Evolutionary conservation across 805 yeast species (phyloP).

Genomic region (Danielozyma ontarioensis): DNA sequence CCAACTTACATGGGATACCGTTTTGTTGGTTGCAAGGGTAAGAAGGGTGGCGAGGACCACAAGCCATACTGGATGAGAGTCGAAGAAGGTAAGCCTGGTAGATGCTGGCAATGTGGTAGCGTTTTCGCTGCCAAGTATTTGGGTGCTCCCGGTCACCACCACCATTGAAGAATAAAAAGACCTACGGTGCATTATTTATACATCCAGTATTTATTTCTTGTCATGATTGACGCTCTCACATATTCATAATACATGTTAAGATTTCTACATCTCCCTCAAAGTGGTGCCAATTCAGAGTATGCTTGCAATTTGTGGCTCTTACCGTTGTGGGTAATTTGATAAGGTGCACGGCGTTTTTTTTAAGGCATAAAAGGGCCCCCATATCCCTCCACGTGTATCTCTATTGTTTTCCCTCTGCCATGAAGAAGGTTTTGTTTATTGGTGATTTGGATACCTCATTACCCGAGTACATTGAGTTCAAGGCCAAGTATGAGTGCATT

Average conservation of each 20-base stretch:
- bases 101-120: slow-evolving; percentile 99
- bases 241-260: neutral
- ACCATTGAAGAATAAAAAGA: slow-evolving; percentile 35
- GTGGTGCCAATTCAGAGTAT: too few species aligned
- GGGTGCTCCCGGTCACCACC: slow-evolving; percentile 71
- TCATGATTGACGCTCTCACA: neutral
- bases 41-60: slow-evolving; percentile 84
- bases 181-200: neutral
- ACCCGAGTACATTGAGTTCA: slow-evolving; percentile 43
- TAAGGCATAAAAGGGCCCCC: too few species aligned
- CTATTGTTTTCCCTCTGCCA: too few species aligned
- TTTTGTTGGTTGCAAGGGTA: slow-evolving; percentile 96
- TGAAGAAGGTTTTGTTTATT: slow-evolving; percentile 37
- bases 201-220: neutral
- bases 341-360: too few species aligned
- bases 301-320: too few species aligned
- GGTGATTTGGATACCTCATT: slow-evolving; percentile 45
- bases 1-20: slow-evolving; percentile 90
- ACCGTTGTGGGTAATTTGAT: too few species aligned
- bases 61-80: slow-evolving; percentile 90
- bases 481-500: slow-evolving; percentile 30
- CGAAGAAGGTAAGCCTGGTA: slow-evolving; percentile 71
- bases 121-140: slow-evolving; percentile 85
- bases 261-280: too few species aligned
- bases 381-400: too few species aligned